Conservation (phyloP, 2,329 filamentous ascomycete genomes). For the Scleromitrula shiraiana region DNA sequence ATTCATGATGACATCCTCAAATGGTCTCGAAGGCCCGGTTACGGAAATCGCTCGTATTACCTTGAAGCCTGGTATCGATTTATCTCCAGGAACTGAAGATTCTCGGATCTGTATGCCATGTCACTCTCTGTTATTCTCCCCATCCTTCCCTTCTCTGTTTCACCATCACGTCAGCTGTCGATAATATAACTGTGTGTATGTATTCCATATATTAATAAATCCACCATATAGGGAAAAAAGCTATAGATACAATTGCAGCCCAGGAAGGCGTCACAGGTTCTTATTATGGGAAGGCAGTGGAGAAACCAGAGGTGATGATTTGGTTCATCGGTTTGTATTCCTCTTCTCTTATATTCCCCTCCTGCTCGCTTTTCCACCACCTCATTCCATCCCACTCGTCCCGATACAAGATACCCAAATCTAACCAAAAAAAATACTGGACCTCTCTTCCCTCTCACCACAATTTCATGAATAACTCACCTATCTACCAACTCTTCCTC, state of each 20-base stretch:
- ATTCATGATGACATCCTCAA: neutral
- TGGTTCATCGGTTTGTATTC: slow-evolving; percentile 2
- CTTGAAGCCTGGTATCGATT: slow-evolving; percentile 31
- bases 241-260: neutral
- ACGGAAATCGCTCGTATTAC: slow-evolving; percentile 35
- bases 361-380: neutral
- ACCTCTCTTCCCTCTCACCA: slow-evolving; percentile 32
- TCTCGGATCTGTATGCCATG: neutral
- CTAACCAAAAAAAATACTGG: slow-evolving; percentile 29
- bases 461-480: slow-evolving; percentile 32
- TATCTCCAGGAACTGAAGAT: neutral
- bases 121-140: no score
- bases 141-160: neutral
- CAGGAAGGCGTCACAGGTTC: slow-evolving; percentile 3
- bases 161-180: neutral
- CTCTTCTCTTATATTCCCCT: neutral
- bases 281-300: neutral
- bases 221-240: neutral
- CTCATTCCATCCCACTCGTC: neutral
- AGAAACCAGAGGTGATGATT: neutral
- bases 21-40: neutral
- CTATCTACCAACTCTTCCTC: slow-evolving; percentile 34
- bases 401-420: neutral
- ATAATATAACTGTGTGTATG: neutral
- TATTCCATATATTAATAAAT: slow-evolving; percentile 16